Evolutionary conservation across 768 basidiomycete genomes (phyloP).

Genomic region (Pisolithus marmoratus): DNA sequence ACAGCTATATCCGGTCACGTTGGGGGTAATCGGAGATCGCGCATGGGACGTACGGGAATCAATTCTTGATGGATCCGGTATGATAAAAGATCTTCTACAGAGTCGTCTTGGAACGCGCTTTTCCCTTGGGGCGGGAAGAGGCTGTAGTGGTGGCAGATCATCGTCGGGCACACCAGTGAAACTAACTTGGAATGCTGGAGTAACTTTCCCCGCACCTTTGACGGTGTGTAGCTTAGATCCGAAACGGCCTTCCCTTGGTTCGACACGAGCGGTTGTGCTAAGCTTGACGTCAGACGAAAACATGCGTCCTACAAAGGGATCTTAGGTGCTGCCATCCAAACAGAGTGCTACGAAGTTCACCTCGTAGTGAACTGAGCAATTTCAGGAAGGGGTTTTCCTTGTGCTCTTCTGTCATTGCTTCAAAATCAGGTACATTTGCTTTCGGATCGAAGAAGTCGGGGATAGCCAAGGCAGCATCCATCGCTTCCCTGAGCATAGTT

Average conservation of each 20-base stretch:
- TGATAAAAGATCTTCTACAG: background rate
- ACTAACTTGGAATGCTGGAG: conserved; percentile 4
- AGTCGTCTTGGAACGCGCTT: background rate
- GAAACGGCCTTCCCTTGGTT: conserved; percentile 27
- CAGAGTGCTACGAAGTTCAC: conserved; percentile 24
- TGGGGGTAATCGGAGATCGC: background rate
- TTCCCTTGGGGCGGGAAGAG: conserved; percentile 7
- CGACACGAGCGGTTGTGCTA: conserved; percentile 31
- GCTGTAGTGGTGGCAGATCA: conserved; percentile 7
- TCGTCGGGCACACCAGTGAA: conserved; percentile 3
- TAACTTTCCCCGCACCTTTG: conserved; percentile 9
- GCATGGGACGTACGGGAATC: background rate
- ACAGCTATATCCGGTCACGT: conserved; percentile 7
- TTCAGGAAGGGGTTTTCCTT: conserved; percentile 78
- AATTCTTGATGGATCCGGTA: conserved; percentile 8
- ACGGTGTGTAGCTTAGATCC: conserved; percentile 12
- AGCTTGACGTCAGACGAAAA: conserved; percentile 45
- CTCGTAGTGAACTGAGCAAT: conserved; percentile 68
- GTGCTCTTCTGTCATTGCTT: conserved; percentile 40
- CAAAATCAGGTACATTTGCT: conserved; percentile 39
- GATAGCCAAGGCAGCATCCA: conserved; percentile 57
- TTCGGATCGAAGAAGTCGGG: conserved; percentile 54
- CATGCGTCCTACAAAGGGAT: conserved; percentile 51
- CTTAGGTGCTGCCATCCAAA: conserved; percentile 1
- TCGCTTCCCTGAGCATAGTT: conserved; percentile 61